A percentile compares a stretch with the other conserved stretches of the same genome.
Conservation (phyloP, 352 stramenopile genomes). For the Pythium myriotylum region DNA sequence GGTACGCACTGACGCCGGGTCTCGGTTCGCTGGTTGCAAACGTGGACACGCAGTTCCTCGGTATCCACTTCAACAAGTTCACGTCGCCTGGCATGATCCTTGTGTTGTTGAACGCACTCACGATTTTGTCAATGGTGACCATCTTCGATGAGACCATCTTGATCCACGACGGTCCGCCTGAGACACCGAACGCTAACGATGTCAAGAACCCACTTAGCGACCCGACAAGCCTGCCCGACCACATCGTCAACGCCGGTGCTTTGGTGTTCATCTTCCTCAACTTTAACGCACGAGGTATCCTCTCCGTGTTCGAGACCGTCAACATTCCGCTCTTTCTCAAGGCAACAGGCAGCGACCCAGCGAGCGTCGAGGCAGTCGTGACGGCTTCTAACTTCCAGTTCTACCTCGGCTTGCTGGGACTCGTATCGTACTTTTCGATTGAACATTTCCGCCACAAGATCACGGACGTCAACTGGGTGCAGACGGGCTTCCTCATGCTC, state of each 20-base stretch:
- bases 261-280: constrained; percentile 84
- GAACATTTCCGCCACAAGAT: constrained; percentile 73
- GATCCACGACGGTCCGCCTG: constrained; percentile 59
- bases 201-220: constrained; percentile 54
- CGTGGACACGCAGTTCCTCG: constrained; percentile 54
- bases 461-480: constrained; percentile 72
- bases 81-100: constrained; percentile 70
- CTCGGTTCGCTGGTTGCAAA: constrained; percentile 67
- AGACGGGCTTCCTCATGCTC: constrained; percentile 67
- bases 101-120: constrained; percentile 58
- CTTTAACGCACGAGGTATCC: constrained; percentile 74
- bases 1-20: constrained; percentile 72
- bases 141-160: constrained; percentile 54
- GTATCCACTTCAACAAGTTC: constrained; percentile 81
- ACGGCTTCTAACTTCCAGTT: constrained; percentile 86
- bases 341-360: constrained; percentile 61
- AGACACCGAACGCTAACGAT: constrained; percentile 41
- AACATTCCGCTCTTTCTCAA: constrained; percentile 81
- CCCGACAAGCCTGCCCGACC: constrained; percentile 53
- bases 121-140: constrained; percentile 67
- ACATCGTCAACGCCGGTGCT: constrained; percentile 71
- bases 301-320: constrained; percentile 84
- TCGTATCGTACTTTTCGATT: constrained; percentile 80
- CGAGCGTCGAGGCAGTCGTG: constrained; percentile 53
- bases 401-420: constrained; percentile 69